A percentile compares a stretch with the other conserved stretches of the same genome.
Conservation (phyloP, 1,284 basidiomycete genomes). For the Cutaneotrichosporon sp. region DNA sequence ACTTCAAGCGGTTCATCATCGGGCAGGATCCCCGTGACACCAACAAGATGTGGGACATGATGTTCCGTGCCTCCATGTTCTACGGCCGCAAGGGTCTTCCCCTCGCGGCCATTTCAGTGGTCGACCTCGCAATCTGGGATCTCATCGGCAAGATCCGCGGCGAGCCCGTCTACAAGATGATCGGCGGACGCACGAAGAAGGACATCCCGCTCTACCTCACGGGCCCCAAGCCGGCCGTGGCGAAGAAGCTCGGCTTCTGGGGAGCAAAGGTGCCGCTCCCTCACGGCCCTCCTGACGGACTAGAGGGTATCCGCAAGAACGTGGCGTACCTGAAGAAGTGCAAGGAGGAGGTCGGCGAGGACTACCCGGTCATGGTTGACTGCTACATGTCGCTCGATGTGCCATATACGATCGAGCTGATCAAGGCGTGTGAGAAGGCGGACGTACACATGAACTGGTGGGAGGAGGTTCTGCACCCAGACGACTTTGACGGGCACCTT, state of each 20-base stretch:
- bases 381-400: slow-evolving; percentile 53
- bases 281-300: slow-evolving; percentile 53
- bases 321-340: slow-evolving; percentile 52
- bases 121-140: slow-evolving; percentile 55
- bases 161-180: slow-evolving; percentile 58
- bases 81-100: slow-evolving; percentile 55
- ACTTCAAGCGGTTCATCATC: slow-evolving; percentile 54
- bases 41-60: slow-evolving; percentile 53
- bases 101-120: slow-evolving; percentile 54
- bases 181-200: slow-evolving; percentile 54
- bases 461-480: slow-evolving; percentile 55
- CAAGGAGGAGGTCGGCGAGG: slow-evolving; percentile 49
- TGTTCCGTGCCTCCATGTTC: slow-evolving; percentile 53
- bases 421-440: slow-evolving; percentile 49
- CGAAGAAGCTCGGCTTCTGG: slow-evolving; percentile 55
- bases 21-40: slow-evolving; percentile 54
- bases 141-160: slow-evolving; percentile 54
- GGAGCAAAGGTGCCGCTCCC: slow-evolving; percentile 54
- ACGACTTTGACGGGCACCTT: slow-evolving; percentile 52
- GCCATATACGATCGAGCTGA: slow-evolving; percentile 53
- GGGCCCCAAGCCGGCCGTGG: slow-evolving; percentile 51
- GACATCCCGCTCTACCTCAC: slow-evolving; percentile 55
- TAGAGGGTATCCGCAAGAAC: slow-evolving; percentile 53
- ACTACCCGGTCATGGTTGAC: slow-evolving; percentile 55
- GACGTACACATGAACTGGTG: slow-evolving; percentile 55